A percentile compares a stretch with the other conserved stretches of the same genome.
Conservation (phyloP, 2,329 filamentous ascomycete genomes). For the Colletotrichum acutatum region DNA sequence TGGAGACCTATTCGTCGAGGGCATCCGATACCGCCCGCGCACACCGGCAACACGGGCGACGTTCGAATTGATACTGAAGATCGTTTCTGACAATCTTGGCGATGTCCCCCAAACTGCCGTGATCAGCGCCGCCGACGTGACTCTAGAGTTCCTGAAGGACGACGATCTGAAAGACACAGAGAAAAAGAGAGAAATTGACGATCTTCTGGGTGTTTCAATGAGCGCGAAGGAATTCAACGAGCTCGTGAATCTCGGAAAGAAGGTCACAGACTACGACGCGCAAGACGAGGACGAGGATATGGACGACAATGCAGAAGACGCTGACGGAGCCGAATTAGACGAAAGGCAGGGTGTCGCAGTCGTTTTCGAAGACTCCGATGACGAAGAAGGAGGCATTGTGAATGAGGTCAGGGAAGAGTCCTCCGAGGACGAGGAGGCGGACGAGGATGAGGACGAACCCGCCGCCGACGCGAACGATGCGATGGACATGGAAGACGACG, state of each 20-base stretch:
- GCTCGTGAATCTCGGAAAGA: constrained; percentile 94
- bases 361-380: constrained; percentile 92
- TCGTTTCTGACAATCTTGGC: constrained; percentile 87
- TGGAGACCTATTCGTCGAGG: constrained; percentile 88
- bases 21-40: constrained; percentile 89
- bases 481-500: constrained; percentile 64
- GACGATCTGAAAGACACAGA: constrained; percentile 97
- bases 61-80: constrained; percentile 93
- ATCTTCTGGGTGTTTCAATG: constrained; percentile 86
- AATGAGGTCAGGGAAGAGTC: constrained; percentile 91
- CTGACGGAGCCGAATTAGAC: constrained; percentile 82
- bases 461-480: constrained; percentile 60
- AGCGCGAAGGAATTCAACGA: constrained; percentile 95
- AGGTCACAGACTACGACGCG: constrained; percentile 97
- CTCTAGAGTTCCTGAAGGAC: constrained; percentile 92
- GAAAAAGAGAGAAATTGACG: constrained; percentile 97
- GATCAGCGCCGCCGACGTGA: constrained; percentile 91
- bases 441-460: constrained; percentile 69
- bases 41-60: constrained; percentile 92
- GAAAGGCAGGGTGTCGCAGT: constrained; percentile 97
- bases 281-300: constrained; percentile 95
- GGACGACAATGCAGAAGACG: constrained; percentile 73
- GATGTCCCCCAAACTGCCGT: constrained; percentile 94
- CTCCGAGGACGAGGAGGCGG: constrained; percentile 81
- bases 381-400: constrained; percentile 82